A percentile compares a stretch with the other conserved stretches of the same genome.
Evolutionary conservation across 2,329 filamentous ascomycete genomes (phyloP).

Genomic region (Cladophialophora immunda): DNA sequence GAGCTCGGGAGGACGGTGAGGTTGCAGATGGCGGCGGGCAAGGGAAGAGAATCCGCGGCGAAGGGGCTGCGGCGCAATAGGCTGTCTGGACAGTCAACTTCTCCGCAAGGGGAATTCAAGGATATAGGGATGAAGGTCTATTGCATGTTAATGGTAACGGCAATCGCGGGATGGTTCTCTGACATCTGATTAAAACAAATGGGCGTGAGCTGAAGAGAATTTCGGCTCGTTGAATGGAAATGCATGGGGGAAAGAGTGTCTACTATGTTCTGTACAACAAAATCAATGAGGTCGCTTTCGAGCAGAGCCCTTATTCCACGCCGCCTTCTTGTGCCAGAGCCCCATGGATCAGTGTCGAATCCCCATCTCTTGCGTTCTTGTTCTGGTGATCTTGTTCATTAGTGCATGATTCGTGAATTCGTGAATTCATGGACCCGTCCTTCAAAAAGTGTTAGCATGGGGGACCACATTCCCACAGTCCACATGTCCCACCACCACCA

Average conservation of each 20-base stretch:
- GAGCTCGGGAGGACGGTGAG: slow-evolving; percentile 61
- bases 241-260: slow-evolving; percentile 4
- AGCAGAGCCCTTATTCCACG: slow-evolving; percentile 1
- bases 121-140: background rate
- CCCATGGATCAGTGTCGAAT: too few relatives aligned
- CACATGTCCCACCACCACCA: background rate
- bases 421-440: too few relatives aligned
- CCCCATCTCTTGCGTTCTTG: too few relatives aligned
- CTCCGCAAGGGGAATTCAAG: background rate
- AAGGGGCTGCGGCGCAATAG: slow-evolving; percentile 25
- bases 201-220: background rate
- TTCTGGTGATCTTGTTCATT: too few relatives aligned
- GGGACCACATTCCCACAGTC: background rate
- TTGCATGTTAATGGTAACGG: slow-evolving; percentile 2
- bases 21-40: slow-evolving; percentile 26
- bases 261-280: slow-evolving; percentile 14
- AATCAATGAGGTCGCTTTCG: slow-evolving; percentile 13
- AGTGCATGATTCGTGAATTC: too few relatives aligned
- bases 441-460: too few relatives aligned
- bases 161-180: background rate
- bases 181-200: background rate
- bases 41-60: slow-evolving; percentile 38
- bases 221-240: background rate
- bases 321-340: too few relatives aligned
- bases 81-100: background rate